Evolutionary conservation across 1,139 yeast species (phyloP).

Genomic region (Yamadazyma sp.): DNA sequence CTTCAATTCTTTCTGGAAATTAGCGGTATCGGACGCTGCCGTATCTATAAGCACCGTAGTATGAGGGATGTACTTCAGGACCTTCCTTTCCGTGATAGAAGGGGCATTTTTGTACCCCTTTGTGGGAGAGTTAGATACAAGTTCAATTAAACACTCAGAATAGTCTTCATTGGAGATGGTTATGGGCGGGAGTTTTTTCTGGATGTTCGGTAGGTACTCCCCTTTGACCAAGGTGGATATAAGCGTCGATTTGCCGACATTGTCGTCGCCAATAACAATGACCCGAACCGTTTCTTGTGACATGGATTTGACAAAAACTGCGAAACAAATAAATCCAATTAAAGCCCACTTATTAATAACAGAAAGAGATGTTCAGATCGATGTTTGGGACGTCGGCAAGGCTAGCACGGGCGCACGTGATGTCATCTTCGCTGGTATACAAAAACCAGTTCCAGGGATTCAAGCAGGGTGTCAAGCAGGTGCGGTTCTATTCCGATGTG

Average conservation of each 20-base stretch:
- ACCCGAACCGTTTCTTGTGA: conserved; percentile 52
- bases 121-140: conserved; percentile 17
- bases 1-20: conserved; percentile 71
- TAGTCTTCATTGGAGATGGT: conserved; percentile 56
- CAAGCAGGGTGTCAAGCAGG: too few species aligned
- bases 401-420: background rate
- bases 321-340: background rate
- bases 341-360: background rate
- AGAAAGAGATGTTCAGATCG: conserved; percentile 1
- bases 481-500: conserved; percentile 12
- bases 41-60: conserved; percentile 81
- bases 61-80: conserved; percentile 55
- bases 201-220: conserved; percentile 70
- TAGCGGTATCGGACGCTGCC: conserved; percentile 58
- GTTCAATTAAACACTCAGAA: conserved; percentile 26
- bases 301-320: conserved; percentile 4
- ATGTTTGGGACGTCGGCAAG: background rate
- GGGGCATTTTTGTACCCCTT: conserved; percentile 10
- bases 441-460: too few species aligned
- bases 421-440: background rate
- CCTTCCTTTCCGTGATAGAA: conserved; percentile 15
- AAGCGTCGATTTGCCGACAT: conserved; percentile 79
- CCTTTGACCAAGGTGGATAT: conserved; percentile 82
- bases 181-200: conserved; percentile 77
- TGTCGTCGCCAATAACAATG: conserved; percentile 95